Evolutionary conservation across 2,329 filamentous ascomycete genomes (phyloP), one percentile per base, ranked within the genome.

Genomic region (Trichoderma atroviride): DNA sequence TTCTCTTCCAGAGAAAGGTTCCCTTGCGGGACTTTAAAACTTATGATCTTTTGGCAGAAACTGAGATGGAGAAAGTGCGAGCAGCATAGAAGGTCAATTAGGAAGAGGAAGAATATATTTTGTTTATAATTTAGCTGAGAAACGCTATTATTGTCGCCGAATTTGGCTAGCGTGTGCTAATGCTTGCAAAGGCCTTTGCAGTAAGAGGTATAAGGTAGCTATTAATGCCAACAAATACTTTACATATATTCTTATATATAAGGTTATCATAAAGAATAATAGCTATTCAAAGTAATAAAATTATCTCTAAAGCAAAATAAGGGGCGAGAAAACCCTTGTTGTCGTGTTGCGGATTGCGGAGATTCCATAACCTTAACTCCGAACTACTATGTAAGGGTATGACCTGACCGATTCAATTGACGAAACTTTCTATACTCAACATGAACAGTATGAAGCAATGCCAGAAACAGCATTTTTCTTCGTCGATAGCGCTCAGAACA

Each of bases 1-100:
- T 76, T 29, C 70, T 79, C 35, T 78, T 78, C 14, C 73, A 76
- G 57, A 52, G 73, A 22, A 53, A 31, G 1, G 35, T 74, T 11
- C 69, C 73, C 5, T 58, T 71, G 1, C 68, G 72, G 9, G 37
- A 73, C 27, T 74, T 74, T 52, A 60, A 69, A 7, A 59, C 70
- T 1, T 73, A 73, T 50, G 72, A 74, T 40, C 60, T 74, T 3
- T 14, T 74, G 27, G 62, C 68, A 5, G 73, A 74, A 27, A 53
- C 66, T 1, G 68, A 72, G 10, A 5, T 29, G 4, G 40, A 40
- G 16, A 67, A 60, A 29, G 22, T 31, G n/a, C 22, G 16, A 35
- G 19, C 29, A 7, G 64, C 55, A 29, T 58, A 35, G 11, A 55
- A 9, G 6, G 9, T 19, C 7, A 40, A 9, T 16, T 60, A 60